Base-by-base conservation (phyloP, 306 rosid species). In the Aeschynomene evenia region DNA sequence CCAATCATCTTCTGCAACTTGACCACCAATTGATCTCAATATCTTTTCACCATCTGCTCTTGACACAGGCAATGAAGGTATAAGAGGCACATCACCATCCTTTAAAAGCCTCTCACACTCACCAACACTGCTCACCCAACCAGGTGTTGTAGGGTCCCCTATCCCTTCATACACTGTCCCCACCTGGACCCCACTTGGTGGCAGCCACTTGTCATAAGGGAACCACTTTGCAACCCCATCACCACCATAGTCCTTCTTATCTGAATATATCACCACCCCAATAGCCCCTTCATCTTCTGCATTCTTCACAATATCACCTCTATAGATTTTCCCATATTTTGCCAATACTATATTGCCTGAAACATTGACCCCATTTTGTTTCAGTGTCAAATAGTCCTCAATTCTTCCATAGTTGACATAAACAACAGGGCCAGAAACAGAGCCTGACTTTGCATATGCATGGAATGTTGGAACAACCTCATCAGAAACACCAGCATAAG, bases 111-210 rank as follows among this genome's bases (percentile, higher is more conserved):
- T 85, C 80, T 89, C 93, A 43, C 89, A 87, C 2, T 64, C 86
- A 22, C 68, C 80, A 40, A 9, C 10, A 16, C 28, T 39, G 62
- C 92, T 87, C 4, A 83, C 76, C 93, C 96, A 87, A 37, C 93
- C 90, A 3, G 96, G 96, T 12, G 96, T 89, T 0, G 89, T 85
- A 3, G 92, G 96, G 34, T 89, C 90, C 4, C 96, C 96, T 24
- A 37, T 0, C 20, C 82, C 91, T 13, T 29, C 61, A 29, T 77
- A 87, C 6, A 85, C 81, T 4, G 90, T 8, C 18, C 96, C 96
- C 69, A 85, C 84, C 74, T 87, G 96, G 36, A 89, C 89, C 23
- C 96, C 92, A 34, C 87, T 87, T 11, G 96, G 96, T 14, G 96
- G 89, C 87, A 89, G 31, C 90, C 90, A 89, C 74, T 78, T 82